Evolutionary conservation across 192 early-diverging fungal genomes (phyloP).

Genomic region (Lobulomyces angularis): DNA sequence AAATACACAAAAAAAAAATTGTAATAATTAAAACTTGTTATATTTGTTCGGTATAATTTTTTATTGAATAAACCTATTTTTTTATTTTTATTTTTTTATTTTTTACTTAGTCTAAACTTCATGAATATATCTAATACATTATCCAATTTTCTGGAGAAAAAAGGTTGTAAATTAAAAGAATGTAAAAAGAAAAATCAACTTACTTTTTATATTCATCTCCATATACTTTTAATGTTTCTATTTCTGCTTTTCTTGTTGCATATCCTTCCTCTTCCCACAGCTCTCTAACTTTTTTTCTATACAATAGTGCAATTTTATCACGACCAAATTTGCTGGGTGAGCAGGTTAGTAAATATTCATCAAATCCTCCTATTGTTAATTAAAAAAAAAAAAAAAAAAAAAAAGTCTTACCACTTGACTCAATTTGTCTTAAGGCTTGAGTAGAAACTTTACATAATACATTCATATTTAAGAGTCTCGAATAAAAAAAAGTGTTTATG

Average conservation of each 20-base stretch:
- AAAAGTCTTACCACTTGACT: no score
- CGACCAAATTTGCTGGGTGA: conserved; percentile 1
- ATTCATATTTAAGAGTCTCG: conserved; percentile 32
- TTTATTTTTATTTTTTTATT: conserved; percentile 2
- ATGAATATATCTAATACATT: not conserved
- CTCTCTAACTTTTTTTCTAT: not conserved
- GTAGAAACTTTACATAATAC: conserved; percentile 27
- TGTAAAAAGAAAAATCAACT: no score
- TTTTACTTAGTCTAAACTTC: not conserved
- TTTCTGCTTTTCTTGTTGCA: not conserved
- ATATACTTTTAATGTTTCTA: not conserved
- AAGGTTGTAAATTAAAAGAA: no score
- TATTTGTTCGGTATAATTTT: no score
- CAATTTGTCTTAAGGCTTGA: conserved; percentile 23
- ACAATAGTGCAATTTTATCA: not conserved
- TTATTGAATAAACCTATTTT: no score
- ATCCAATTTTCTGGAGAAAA: conserved; percentile 3
- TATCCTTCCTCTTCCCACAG: not conserved
- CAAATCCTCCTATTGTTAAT: conserved; percentile 45
- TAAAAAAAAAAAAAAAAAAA: no score
- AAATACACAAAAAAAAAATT: no score
- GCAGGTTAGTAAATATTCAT: conserved; percentile 30
- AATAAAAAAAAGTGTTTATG: conserved; percentile 31
- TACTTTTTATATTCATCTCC: not conserved
- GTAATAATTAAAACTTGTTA: no score